Conservation (phyloP, 2,329 filamentous ascomycete genomes). For the Kalmusia sp. region DNA sequence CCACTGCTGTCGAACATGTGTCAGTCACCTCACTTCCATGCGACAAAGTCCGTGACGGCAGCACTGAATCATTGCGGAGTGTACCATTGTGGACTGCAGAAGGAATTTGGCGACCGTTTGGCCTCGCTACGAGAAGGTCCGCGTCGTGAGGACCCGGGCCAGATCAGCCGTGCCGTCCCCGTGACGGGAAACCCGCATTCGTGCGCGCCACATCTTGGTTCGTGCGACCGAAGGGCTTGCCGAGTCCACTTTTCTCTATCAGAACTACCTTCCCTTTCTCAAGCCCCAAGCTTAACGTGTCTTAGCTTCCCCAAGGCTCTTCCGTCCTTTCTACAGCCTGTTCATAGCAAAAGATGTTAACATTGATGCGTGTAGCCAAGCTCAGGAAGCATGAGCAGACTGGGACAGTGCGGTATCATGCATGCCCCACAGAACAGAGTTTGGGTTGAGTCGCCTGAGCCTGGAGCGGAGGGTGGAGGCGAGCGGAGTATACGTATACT, state of each 20-base stretch:
- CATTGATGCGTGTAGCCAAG: no score
- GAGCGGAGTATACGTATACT: background rate
- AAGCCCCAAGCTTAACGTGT: background rate
- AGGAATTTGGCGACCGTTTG: no score
- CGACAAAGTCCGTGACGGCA: background rate
- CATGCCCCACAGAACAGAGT: slow-evolving; percentile 3
- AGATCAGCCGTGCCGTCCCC: background rate
- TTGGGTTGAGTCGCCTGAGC: background rate
- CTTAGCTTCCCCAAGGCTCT: background rate
- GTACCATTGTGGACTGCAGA: no score
- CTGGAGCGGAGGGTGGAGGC: background rate
- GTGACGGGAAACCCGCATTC: background rate
- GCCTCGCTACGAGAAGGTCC: background rate
- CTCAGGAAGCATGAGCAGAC: no score
- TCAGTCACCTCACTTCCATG: background rate
- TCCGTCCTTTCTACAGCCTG: background rate
- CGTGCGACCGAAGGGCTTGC: background rate
- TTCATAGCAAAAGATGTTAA: background rate
- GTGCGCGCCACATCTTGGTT: background rate
- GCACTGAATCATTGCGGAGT: no score
- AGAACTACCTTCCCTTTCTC: background rate
- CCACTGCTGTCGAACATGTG: background rate
- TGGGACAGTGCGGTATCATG: no score
- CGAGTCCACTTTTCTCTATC: background rate
- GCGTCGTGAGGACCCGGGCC: background rate